A percentile compares a stretch with the other conserved stretches of the same genome.
These are phyloP conservation scores for Neurospora intermedia DNA, from an alignment of 495 filamentous ascomycete genomes.

Conservation along the genomic window DNA sequence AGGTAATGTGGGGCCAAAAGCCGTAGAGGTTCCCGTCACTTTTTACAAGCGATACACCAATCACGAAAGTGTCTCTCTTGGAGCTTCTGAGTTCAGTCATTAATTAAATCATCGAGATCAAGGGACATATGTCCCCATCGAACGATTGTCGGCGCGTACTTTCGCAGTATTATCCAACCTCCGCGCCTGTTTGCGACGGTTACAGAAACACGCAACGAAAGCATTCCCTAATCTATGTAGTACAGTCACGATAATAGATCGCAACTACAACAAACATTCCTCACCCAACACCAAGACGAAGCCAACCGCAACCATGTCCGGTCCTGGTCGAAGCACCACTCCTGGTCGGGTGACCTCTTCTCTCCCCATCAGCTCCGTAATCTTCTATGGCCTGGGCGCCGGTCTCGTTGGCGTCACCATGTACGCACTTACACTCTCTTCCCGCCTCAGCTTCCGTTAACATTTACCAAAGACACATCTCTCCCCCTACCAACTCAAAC, in stretches of 20 bases:
- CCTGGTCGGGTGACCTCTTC: not conserved
- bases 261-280: not conserved
- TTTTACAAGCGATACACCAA: not conserved
- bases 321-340: not conserved
- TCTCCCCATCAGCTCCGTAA: not conserved
- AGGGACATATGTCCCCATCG: not conserved
- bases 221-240: no score
- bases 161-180: not conserved
- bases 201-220: not conserved
- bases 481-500: not conserved
- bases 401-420: constrained; percentile 8
- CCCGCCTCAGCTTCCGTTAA: not conserved
- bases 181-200: not conserved
- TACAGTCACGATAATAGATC: no score
- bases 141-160: not conserved
- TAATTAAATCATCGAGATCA: not conserved
- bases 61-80: not conserved
- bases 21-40: not conserved
- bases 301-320: not conserved
- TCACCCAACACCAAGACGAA: not conserved
- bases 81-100: not conserved
- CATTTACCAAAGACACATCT: not conserved
- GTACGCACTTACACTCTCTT: not conserved
- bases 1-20: not conserved
- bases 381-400: constrained; percentile 4